These are phyloP conservation scores for Talaromyces nanjingensis DNA, from an alignment of 495 filamentous ascomycete genomes.

Conservation along the genomic window DNA sequence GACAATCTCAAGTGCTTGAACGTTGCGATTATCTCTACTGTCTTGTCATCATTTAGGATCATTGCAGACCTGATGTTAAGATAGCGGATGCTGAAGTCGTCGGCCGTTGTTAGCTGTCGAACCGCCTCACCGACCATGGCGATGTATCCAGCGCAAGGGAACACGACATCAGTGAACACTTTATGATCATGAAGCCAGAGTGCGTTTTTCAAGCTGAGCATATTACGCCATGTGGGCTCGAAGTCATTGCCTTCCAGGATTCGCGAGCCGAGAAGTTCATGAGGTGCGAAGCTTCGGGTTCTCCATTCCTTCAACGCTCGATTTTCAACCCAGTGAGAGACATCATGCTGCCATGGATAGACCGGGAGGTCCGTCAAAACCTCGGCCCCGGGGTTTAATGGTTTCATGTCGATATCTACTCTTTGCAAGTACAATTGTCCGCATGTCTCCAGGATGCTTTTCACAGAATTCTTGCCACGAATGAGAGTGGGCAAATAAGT, in stretches of 20 bases:
- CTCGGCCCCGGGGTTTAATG: conserved; percentile 29
- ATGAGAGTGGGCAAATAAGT: not conserved
- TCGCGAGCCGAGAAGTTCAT: conserved; percentile 39
- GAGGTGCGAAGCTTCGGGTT: conserved; percentile 33
- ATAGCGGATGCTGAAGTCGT: conserved; percentile 19
- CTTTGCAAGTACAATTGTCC: conserved; percentile 22
- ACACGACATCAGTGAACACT: conserved; percentile 33
- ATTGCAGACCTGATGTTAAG: conserved; percentile 23
- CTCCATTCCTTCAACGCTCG: conserved; percentile 40
- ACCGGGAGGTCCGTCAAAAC: conserved; percentile 34
- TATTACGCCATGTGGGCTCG: conserved; percentile 46
- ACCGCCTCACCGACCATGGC: conserved; percentile 41
- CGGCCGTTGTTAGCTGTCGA: conserved; percentile 25
- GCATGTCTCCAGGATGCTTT: conserved; percentile 17
- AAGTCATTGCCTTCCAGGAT: conserved; percentile 27
- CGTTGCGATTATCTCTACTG: conserved; percentile 18
- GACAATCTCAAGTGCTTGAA: conserved; percentile 8
- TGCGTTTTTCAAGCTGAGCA: conserved; percentile 32
- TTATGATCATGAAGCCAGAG: conserved; percentile 45
- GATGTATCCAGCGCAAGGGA: conserved; percentile 42
- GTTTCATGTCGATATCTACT: not conserved
- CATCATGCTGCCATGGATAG: conserved; percentile 45
- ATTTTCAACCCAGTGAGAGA: conserved; percentile 39
- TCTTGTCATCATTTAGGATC: conserved; percentile 16
- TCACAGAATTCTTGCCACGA: not conserved